Base-by-base conservation (phyloP, 1,284 basidiomycete species). In the Agroathelia rolfsii region DNA sequence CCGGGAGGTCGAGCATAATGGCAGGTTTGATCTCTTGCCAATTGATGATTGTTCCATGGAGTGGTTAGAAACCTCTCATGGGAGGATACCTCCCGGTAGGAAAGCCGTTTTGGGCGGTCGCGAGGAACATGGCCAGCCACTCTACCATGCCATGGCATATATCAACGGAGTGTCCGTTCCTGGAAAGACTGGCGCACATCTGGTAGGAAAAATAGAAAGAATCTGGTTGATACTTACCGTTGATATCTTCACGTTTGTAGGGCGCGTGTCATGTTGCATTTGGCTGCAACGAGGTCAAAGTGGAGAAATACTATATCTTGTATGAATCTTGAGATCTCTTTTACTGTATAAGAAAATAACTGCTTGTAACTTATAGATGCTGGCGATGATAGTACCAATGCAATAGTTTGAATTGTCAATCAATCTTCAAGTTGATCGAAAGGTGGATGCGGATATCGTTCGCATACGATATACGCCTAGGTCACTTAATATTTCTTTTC, bases 171-270 rank as follows among this genome's bases (percentile, higher is more conserved):
- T 74, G 5, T 58, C 48, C 24, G 71, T 85, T 20, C 82, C 81
- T 4, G 82, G 82, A 6, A 85, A 86, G 58, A 68, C 73, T 1
- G 76, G 73, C 2, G 58, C 66, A 37, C 82, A 85, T 53, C 56
- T 85, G 24, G 80, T 81, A 42, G 14, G 69, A n/a, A n/a, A n/a
- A n/a, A n/a, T n/a, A n/a, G n/a, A n/a, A n/a, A n/a, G n/a, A n/a
- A n/a, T n/a, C n/a, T n/a, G n/a, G n/a, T n/a, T n/a, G n/a, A n/a
- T n/a, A n/a, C n/a, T n/a, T n/a, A n/a, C n/a, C n/a, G n/a, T n/a
- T n/a, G n/a, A n/a, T n/a, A n/a, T n/a, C n/a, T n/a, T n/a, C n/a
- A n/a, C n/a, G n/a, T n/a, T n/a, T n/a, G n/a, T n/a, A 72, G 69
- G 51, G 51, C 11, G 68, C 56, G 9, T 61, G 58, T 13, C 59